These are phyloP conservation scores for Suillus ampliporus DNA, from an alignment of 768 basidiomycete species.

Conservation along the genomic window DNA sequence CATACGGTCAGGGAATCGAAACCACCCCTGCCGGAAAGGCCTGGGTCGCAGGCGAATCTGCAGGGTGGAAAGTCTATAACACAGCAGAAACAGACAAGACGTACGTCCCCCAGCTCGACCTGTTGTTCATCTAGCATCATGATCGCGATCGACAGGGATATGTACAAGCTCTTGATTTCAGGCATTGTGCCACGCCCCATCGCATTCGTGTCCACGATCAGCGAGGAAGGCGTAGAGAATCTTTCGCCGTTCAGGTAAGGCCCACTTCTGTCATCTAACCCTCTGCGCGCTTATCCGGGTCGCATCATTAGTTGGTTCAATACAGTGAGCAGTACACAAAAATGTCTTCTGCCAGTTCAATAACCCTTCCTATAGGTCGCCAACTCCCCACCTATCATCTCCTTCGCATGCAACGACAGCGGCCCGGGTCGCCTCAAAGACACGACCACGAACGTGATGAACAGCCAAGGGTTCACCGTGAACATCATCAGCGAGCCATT, in stretches of 20 bases:
- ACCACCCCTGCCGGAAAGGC: constrained; percentile 33
- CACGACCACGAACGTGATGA: constrained; percentile 51
- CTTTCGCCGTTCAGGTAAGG: constrained; percentile 49
- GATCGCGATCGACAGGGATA: constrained; percentile 17
- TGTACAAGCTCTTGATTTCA: constrained; percentile 43
- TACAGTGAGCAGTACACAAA: constrained; percentile 21
- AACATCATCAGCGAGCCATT: constrained; percentile 63
- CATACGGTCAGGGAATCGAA: constrained; percentile 36
- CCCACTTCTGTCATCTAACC: not conserved
- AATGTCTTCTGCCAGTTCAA: not conserved
- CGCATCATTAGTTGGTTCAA: constrained; percentile 32
- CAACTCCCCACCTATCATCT: constrained; percentile 40
- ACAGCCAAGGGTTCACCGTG: constrained; percentile 53
- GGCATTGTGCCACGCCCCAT: constrained; percentile 52
- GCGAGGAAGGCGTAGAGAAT: constrained; percentile 41
- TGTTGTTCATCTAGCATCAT: not conserved
- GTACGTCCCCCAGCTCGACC: constrained; percentile 23
- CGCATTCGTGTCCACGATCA: constrained; percentile 47
- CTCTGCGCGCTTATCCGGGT: not conserved
- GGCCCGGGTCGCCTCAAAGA: constrained; percentile 42
- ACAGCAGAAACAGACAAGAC: constrained; percentile 31
- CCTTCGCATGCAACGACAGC: constrained; percentile 33
- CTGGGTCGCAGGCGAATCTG: constrained; percentile 41
- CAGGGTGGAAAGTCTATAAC: constrained; percentile 42
- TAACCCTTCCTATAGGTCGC: constrained; percentile 21